Conservation (phyloP, 495 filamentous ascomycete genomes). For the Penicillium ochrochloron region DNA sequence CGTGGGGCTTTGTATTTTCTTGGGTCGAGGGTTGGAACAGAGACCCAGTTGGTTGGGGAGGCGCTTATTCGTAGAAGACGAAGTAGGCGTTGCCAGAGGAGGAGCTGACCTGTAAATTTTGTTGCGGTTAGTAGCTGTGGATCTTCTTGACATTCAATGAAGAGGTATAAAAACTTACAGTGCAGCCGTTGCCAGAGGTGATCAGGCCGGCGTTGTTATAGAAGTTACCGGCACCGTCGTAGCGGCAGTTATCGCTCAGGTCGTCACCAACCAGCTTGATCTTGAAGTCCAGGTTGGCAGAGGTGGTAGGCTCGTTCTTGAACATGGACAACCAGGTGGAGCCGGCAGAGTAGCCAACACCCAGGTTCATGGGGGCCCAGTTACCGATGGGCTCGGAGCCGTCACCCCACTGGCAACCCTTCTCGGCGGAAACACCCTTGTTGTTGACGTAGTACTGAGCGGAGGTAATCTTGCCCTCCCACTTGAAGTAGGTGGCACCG, state of each 20-base stretch:
- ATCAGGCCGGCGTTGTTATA: conserved; percentile 46
- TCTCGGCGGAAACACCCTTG: conserved; percentile 62
- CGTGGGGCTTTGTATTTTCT: conserved; percentile 12
- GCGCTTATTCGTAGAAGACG: conserved; percentile 44
- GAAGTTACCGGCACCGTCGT: conserved; percentile 62
- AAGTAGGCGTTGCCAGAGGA: conserved; percentile 52
- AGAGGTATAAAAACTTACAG: conserved; percentile 51
- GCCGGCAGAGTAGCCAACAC: conserved; percentile 67
- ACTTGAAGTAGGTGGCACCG: conserved; percentile 71
- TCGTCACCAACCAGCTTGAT: conserved; percentile 71
- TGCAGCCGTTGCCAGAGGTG: conserved; percentile 64
- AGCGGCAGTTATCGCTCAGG: conserved; percentile 69
- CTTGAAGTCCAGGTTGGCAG: conserved; percentile 68
- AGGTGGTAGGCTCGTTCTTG: conserved; percentile 67
- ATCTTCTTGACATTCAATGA: background rate
- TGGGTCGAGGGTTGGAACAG: conserved; percentile 1
- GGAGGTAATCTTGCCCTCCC: conserved; percentile 74
- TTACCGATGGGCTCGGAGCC: conserved; percentile 70
- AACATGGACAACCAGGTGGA: conserved; percentile 86
- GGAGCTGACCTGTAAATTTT: conserved; percentile 43
- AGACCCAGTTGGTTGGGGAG: conserved; percentile 5
- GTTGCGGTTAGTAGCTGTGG: conserved; percentile 19
- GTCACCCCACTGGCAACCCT: conserved; percentile 82
- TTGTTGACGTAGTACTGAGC: conserved; percentile 98
- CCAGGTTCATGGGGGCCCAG: conserved; percentile 88